Conservation (phyloP, 352 stramenopile genomes). For the Phytophthora pisi region DNA sequence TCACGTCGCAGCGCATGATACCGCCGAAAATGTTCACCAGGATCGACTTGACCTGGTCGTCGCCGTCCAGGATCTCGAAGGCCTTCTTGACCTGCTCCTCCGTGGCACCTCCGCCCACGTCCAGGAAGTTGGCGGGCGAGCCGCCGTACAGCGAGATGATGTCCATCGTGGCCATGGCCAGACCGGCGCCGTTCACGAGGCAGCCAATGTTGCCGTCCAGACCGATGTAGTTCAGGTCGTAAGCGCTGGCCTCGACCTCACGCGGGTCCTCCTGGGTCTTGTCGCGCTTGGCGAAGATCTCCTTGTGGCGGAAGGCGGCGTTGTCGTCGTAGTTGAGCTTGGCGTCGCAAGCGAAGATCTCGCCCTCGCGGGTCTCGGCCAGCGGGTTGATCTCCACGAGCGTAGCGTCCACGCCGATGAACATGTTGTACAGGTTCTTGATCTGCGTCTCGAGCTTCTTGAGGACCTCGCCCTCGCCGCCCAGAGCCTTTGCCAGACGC, state of each 20-base stretch:
- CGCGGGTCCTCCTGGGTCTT: constrained; percentile 95
- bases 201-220: constrained; percentile 99
- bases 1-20: constrained; percentile 99
- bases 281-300: constrained; percentile 91
- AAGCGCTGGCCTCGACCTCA: constrained; percentile 93
- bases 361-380: constrained; percentile 94
- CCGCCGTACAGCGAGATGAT: constrained; percentile 99
- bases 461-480: constrained; percentile 52
- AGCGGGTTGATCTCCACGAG: constrained; percentile 99
- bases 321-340: constrained; percentile 99
- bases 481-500: constrained; percentile 77
- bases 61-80: constrained; percentile 87
- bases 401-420: constrained; percentile 96
- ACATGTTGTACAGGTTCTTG: constrained; percentile 96
- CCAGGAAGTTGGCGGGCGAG: constrained; percentile 98
- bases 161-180: constrained; percentile 99
- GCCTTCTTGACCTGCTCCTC: constrained; percentile 91
- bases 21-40: constrained; percentile 99
- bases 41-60: constrained; percentile 97
- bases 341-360: constrained; percentile 96
- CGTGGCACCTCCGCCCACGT: constrained; percentile 96
- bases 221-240: constrained; percentile 99
- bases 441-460: constrained; percentile 79
- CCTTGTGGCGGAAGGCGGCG: constrained; percentile 96
- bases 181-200: constrained; percentile 99